Conservation (phyloP, 768 basidiomycete species). For the Macrolepiota albuminosa region DNA sequence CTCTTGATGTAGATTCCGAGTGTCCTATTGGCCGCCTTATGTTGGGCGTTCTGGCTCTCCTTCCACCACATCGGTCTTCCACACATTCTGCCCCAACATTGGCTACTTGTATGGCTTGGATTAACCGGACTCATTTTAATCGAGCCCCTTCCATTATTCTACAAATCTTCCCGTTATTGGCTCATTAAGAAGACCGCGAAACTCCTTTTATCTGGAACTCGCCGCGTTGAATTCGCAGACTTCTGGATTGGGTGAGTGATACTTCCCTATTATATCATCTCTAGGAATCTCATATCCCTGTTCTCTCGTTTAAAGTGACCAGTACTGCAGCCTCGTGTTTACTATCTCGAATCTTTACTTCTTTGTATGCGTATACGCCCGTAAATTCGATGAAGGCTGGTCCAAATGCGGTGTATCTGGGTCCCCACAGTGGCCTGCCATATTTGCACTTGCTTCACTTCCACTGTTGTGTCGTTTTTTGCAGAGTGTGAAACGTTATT, state of each 20-base stretch:
- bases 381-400: slow-evolving; percentile 48
- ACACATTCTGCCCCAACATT: slow-evolving; percentile 60
- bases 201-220: slow-evolving; percentile 64
- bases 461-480: slow-evolving; percentile 76
- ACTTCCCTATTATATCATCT: neutral
- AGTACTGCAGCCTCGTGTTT: slow-evolving; percentile 77
- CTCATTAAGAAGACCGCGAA: slow-evolving; percentile 57
- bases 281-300: neutral
- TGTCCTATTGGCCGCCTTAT: slow-evolving; percentile 70
- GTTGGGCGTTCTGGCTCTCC: slow-evolving; percentile 82
- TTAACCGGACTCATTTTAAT: slow-evolving; percentile 55
- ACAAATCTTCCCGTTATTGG: slow-evolving; percentile 76
- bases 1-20: slow-evolving; percentile 58
- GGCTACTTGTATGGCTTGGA: slow-evolving; percentile 80
- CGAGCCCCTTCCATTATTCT: slow-evolving; percentile 71
- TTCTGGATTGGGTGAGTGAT: slow-evolving; percentile 80
- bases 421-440: slow-evolving; percentile 53
- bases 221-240: slow-evolving; percentile 80
- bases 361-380: slow-evolving; percentile 67
- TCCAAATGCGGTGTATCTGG: slow-evolving; percentile 37
- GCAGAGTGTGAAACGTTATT: slow-evolving; percentile 85
- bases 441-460: slow-evolving; percentile 53
- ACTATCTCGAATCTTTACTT: slow-evolving; percentile 70
- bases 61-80: slow-evolving; percentile 57
- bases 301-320: slow-evolving; percentile 46